phyloP scores from a whole-genome alignment of 176 grass and related monocot genomes.

The Cenchrus americanus region DNA sequence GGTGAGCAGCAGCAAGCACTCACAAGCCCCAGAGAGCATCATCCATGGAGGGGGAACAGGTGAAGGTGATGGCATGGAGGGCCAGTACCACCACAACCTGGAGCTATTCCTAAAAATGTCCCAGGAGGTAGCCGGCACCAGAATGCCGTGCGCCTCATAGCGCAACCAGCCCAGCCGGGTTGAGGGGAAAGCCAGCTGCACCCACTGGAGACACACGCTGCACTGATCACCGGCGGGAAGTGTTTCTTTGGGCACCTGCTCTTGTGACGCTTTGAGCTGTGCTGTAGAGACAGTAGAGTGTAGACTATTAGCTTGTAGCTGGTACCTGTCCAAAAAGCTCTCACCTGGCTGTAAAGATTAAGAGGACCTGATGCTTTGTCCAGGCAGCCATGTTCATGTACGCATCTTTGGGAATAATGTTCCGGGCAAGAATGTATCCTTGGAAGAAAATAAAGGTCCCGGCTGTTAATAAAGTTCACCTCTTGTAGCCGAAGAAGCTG shows the following conservation, averaged over 20 bases:
- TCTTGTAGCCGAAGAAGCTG: not conserved
- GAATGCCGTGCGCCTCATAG: constrained; percentile 36
- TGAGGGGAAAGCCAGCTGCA: not conserved
- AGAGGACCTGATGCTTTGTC: constrained; percentile 21
- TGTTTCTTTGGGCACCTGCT: not conserved
- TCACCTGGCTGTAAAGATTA: not conserved
- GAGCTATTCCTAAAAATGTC: constrained; percentile 62
- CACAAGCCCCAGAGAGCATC: not conserved
- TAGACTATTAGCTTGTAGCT: not conserved
- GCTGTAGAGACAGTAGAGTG: not conserved
- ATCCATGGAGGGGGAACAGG: not conserved
- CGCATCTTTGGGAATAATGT: constrained; percentile 10
- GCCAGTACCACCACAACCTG: constrained; percentile 49
- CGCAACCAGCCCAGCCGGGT: not conserved
- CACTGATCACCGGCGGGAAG: not conserved
- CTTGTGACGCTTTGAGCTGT: not conserved
- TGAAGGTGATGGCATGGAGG: not conserved
- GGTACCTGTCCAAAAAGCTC: not conserved
- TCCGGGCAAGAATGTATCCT: not conserved
- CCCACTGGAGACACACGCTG: not conserved
- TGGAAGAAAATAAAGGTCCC: not conserved
- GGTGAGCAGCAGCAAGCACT: constrained; percentile 1
- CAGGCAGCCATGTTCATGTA: not conserved
- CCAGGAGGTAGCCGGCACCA: constrained; percentile 25
- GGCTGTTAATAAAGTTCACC: not conserved